Evolutionary conservation across 192 early-diverging fungal species (phyloP).

Genomic region (Entrophospora sp.): DNA sequence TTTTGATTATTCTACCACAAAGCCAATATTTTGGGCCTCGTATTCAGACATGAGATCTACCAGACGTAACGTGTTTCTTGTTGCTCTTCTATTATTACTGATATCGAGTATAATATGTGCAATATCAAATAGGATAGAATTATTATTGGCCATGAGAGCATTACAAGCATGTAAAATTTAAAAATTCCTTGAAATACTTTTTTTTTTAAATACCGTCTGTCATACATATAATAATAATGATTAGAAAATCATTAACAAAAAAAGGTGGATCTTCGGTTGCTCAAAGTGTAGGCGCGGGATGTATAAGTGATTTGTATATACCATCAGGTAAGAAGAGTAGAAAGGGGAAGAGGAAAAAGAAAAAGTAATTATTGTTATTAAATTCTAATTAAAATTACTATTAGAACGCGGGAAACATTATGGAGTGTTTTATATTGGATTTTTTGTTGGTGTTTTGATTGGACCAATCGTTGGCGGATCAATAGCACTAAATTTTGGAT

Average conservation of each 20-base stretch:
- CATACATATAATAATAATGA: too few relatives aligned
- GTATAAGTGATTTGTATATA: conserved; percentile 27
- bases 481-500: neutral
- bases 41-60: conserved; percentile 28
- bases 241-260: too few relatives aligned
- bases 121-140: conserved; percentile 26
- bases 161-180: conserved; percentile 32
- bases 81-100: conserved; percentile 30
- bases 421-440: conserved; percentile 28
- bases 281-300: conserved; percentile 28
- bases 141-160: conserved; percentile 28
- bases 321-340: neutral
- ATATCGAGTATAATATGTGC: conserved; percentile 27
- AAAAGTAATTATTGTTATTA: neutral
- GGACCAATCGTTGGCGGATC: conserved; percentile 31
- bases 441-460: conserved; percentile 27
- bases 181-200: too few relatives aligned
- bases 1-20: conserved; percentile 12
- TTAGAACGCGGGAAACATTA: conserved; percentile 35
- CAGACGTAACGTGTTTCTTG: conserved; percentile 31
- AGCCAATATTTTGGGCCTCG: conserved; percentile 36
- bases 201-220: too few relatives aligned
- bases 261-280: conserved; percentile 27
- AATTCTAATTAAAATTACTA: neutral
- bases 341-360: neutral